Conservation (phyloP, 495 filamentous ascomycete species). For the Tricharina praecox region DNA sequence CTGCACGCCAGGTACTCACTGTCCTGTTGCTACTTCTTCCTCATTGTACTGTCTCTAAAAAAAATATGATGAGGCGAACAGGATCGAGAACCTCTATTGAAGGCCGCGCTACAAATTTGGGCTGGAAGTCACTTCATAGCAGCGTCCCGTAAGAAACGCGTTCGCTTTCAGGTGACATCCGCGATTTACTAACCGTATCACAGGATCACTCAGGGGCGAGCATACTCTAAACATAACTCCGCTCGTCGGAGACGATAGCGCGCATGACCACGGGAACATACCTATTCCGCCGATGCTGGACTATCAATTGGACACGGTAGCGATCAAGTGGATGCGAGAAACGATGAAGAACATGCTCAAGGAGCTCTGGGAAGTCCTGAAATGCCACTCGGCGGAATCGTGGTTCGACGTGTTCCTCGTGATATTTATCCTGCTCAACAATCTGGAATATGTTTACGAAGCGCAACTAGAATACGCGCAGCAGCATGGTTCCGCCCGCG, state of each 20-base stretch:
- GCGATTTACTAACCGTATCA: no score
- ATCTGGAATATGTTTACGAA: conserved; percentile 28
- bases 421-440: conserved; percentile 39
- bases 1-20: background rate
- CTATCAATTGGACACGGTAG: conserved; percentile 36
- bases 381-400: conserved; percentile 21
- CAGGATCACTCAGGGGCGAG: conserved; percentile 35
- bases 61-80: background rate
- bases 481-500: conserved; percentile 1
- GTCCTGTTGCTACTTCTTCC: background rate
- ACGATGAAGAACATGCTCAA: conserved; percentile 35
- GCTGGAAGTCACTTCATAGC: conserved; percentile 37
- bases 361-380: conserved; percentile 27
- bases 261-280: conserved; percentile 32
- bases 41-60: background rate
- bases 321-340: conserved; percentile 35
- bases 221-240: conserved; percentile 35
- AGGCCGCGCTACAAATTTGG: conserved; percentile 34
- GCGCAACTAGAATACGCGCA: conserved; percentile 4
- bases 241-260: conserved; percentile 33
- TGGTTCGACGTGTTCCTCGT: conserved; percentile 41
- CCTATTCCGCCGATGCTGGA: conserved; percentile 40
- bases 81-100: background rate
- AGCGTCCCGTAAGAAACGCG: no score
- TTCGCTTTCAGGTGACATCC: no score